phyloP scores from a whole-genome alignment of 1,284 basidiomycete genomes.

The Stygiomarasmius scandens region DNA sequence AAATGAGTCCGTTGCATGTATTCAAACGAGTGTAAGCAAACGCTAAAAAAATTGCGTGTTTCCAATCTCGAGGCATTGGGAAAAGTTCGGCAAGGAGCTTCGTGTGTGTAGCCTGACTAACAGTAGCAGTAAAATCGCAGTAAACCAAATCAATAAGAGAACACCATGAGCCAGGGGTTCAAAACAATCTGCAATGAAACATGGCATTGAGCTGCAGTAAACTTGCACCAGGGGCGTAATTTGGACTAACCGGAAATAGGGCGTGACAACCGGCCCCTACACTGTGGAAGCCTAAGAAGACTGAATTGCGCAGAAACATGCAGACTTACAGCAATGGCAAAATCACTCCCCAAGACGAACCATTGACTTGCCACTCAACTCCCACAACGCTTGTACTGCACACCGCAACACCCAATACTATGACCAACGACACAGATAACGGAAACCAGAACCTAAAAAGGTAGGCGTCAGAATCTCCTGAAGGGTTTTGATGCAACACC shows the following conservation, averaged over 20 bases:
- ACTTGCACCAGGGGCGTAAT: constrained; percentile 16
- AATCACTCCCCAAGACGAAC: constrained; percentile 67
- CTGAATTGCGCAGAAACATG: constrained; percentile 55
- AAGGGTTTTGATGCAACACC: background rate
- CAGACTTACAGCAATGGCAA: constrained; percentile 66
- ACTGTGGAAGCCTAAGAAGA: constrained; percentile 32
- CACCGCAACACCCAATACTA: constrained; percentile 55
- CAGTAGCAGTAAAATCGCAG: background rate
- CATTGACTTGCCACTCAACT: constrained; percentile 59
- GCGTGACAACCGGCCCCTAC: constrained; percentile 64
- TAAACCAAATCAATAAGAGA: constrained; percentile 58
- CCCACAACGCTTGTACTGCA: constrained; percentile 50
- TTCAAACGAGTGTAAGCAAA: too few species aligned
- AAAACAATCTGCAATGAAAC: constrained; percentile 59
- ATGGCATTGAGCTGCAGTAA: too few species aligned
- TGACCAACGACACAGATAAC: constrained; percentile 50
- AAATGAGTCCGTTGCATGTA: too few species aligned
- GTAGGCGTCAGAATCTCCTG: background rate
- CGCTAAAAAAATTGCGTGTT: too few species aligned
- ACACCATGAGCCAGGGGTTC: constrained; percentile 81
- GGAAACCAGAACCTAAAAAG: constrained; percentile 58
- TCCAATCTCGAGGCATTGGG: too few species aligned
- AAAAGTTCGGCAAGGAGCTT: too few species aligned
- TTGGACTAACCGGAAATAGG: constrained; percentile 59
- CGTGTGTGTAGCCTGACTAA: too few species aligned